These are phyloP conservation scores for Talaromyces sp. DNA, from an alignment of 2,329 filamentous ascomycete genomes.

Conservation along the genomic window DNA sequence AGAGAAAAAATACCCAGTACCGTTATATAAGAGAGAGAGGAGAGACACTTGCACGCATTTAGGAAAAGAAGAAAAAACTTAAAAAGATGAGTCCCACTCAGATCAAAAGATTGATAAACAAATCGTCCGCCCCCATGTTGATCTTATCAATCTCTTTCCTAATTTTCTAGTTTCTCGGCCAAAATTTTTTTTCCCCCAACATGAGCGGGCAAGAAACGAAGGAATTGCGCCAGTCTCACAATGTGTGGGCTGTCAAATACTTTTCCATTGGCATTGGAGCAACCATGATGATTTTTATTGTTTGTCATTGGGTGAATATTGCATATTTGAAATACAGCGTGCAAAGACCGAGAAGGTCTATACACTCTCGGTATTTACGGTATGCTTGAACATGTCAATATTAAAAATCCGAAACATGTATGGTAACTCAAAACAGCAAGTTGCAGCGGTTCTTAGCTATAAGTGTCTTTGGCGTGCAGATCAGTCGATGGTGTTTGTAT, in stretches of 20 bases:
- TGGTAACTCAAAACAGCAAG: neutral
- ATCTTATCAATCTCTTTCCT: neutral
- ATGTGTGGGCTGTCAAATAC: conserved; percentile 14
- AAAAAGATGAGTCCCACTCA: neutral
- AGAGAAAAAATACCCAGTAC: neutral
- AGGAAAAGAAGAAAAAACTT: neutral
- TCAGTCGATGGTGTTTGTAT: neutral
- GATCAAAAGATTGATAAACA: neutral
- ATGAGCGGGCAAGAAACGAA: neutral
- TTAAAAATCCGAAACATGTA: neutral
- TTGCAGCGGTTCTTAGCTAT: neutral
- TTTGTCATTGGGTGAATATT: conserved; percentile 12
- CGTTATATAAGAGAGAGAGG: neutral
- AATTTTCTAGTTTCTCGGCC: neutral
- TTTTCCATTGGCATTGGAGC: conserved; percentile 13
- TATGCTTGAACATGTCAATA: neutral
- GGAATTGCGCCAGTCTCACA: conserved; percentile 7
- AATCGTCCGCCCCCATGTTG: neutral
- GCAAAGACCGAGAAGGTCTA: neutral
- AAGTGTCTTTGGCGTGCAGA: neutral
- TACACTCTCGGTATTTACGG: neutral
- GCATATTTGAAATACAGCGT: neutral
- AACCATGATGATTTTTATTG: conserved; percentile 11
- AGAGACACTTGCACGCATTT: neutral
- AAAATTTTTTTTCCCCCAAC: neutral